Base-by-base conservation (phyloP, 495 filamentous ascomycete genomes). In the Talaromyces liani region DNA sequence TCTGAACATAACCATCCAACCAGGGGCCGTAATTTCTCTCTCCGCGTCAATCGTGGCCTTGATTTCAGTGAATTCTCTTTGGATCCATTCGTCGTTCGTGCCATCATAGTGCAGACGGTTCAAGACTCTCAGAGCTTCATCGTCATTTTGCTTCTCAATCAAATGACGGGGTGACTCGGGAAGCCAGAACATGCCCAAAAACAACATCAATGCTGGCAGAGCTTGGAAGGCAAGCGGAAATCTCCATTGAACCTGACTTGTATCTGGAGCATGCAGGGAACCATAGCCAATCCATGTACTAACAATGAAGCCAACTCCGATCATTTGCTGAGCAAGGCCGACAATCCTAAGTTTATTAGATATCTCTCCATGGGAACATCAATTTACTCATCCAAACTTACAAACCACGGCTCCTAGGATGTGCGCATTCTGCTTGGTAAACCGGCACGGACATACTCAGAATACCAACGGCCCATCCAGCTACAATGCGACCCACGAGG, bases 381-480 rank as follows among this genome's bases (percentile, higher is more conserved):
- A 12, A 36, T 36, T 1, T 3, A 18, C 8, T 6, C 10, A 25
- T 39, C 16, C 27, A 59, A 18, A 59, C 57, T 39, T 59, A 59
- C 57, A 85, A 71, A 24, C 84, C 85, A 69, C 80, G 77, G 47
- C 79, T 81, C 34, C 78, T 76, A 9, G 79, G 79, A 56, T 81
- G 75, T 0, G 80, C 75, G 70, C 79, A 79, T 67, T 85, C 82
- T 2, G 83, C 80, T 14, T 85, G 76, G 68, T 84, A 85, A 24
- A 87, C 82, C 8, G 83, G 85, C 56, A 85, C 82, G 54, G 83
- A 77, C 77, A 83, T 85, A 39, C 73, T 79, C 68, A 84, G 77
- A 34, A 84, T 73, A 54, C 84, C 85, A 59, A 88, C 81, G 25
- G 84, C 87, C 73, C 83, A 81, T 14, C 87, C 85, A 2, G 84